Evolutionary conservation across 176 grass and related monocot species (phyloP).

Genomic region (Oryza brachyantha): DNA sequence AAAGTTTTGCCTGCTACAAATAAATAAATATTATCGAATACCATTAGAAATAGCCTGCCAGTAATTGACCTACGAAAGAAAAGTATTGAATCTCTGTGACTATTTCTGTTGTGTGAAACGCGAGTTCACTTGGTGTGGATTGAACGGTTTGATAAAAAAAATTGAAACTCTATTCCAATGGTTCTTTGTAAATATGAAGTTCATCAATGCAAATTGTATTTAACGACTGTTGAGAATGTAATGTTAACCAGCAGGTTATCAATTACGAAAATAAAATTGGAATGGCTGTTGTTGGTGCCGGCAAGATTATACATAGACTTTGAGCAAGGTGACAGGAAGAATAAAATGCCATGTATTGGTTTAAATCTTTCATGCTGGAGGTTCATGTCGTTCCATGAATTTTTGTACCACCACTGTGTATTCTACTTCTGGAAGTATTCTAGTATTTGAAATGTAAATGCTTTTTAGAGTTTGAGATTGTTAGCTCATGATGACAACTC

Average conservation of each 20-base stretch:
- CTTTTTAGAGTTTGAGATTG: background rate
- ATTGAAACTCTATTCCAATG: background rate
- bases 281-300: background rate
- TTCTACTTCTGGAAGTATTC: background rate
- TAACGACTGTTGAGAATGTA: background rate
- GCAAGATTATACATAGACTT: background rate
- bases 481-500: background rate
- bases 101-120: background rate
- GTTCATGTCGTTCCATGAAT: conserved; percentile 2
- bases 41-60: background rate
- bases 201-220: background rate
- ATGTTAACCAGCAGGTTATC: background rate
- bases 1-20: background rate
- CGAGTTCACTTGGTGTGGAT: background rate
- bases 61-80: background rate
- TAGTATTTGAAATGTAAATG: background rate
- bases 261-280: background rate
- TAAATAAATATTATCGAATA: background rate
- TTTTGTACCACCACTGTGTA: background rate
- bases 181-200: background rate
- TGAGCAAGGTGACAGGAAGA: background rate
- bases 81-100: background rate
- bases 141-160: background rate
- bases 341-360: background rate
- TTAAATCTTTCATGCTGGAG: background rate